Conservation (phyloP, 352 stramenopile genomes). For the Globisporangium takayamanum region DNA sequence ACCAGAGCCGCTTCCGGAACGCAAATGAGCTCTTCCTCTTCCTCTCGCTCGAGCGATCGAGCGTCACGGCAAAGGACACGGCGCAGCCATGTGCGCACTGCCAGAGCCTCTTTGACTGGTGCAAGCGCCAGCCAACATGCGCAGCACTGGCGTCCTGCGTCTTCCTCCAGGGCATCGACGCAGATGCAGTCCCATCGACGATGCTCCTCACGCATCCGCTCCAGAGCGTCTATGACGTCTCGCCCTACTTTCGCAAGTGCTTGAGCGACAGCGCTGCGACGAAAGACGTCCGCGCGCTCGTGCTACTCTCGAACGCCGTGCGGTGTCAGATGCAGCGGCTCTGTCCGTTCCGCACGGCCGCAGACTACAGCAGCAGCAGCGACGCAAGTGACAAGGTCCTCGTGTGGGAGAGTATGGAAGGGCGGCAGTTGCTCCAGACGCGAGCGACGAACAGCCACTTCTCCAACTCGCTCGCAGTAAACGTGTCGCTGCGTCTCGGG, state of each 20-base stretch:
- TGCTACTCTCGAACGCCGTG: constrained; percentile 41
- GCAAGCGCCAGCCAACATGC: constrained; percentile 29
- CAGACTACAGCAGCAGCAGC: constrained; percentile 9
- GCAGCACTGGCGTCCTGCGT: constrained; percentile 30
- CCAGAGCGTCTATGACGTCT: constrained; percentile 26
- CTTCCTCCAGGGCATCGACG: constrained; percentile 24
- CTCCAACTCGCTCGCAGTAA: constrained; percentile 10
- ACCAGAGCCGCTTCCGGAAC: constrained; percentile 27
- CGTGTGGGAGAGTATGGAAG: constrained; percentile 38
- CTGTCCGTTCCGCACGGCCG: constrained; percentile 24
- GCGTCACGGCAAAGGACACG: constrained; percentile 32
- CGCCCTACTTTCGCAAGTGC: constrained; percentile 25
- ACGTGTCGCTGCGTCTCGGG: constrained; percentile 31
- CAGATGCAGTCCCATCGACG: constrained; percentile 11
- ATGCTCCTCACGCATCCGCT: constrained; percentile 15
- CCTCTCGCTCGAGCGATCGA: constrained; percentile 28
- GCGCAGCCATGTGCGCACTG: constrained; percentile 46
- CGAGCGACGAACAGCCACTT: constrained; percentile 3
- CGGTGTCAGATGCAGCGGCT: constrained; percentile 45
- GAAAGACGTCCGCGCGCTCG: constrained; percentile 24
- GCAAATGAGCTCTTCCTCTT: constrained; percentile 33
- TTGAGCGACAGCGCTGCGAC: constrained; percentile 9
- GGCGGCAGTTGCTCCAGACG: constrained; percentile 13
- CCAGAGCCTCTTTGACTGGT: constrained; percentile 45
- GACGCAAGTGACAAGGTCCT: constrained; percentile 26